Evolutionary conservation across 2,329 filamentous ascomycete genomes (phyloP), one percentile per base, ranked within the genome.

Genomic region (Penicillium decumbens): DNA sequence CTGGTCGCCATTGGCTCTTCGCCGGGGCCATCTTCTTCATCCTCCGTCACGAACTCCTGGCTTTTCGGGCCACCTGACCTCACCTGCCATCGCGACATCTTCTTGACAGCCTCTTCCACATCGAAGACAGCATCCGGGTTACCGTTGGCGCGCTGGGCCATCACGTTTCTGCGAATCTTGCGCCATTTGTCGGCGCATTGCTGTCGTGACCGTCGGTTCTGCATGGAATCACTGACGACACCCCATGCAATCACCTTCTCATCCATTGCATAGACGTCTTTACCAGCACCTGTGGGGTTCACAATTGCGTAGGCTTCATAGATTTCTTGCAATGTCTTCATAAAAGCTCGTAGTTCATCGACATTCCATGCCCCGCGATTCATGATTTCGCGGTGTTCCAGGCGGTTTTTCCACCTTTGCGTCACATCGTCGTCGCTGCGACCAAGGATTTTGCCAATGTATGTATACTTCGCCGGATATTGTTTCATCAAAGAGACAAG

Each of bases 351-450:
- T 4, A 63, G 43, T 50, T 74, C 72, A 1, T 65, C 57, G n/a
- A 58, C 58, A 2, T 59, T 63, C 72, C 72, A 75, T 13, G 61
- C 44, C 1, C 72, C 72, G 13, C 43, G 50, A 5, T 62, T 65
- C 62, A 68, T 67, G 6, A 64, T 71, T 6, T 43, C 51, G 3
- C 67, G 65, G 49, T 72, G 65, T 48, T 71, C 62, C 4, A 75
- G 62, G 37, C 63, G 65, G 46, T 74, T 73, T 45, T 70, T 69
- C 71, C 72, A 75, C 30, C 72, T 58, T 51, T 74, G 72, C 4
- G 66, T 65, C 18, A 74, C 71, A 50, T 73, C 69, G 46, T 75
- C 72, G 23, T 66, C 62, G 12, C 62, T 71, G 23, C 72, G 64
- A 6, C 65, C 68, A 30, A 75, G 49, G 6, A 67, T 47, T 42